phyloP scores from a whole-genome alignment of 73 alveolate species.

The Tetrahymena borealis region DNA sequence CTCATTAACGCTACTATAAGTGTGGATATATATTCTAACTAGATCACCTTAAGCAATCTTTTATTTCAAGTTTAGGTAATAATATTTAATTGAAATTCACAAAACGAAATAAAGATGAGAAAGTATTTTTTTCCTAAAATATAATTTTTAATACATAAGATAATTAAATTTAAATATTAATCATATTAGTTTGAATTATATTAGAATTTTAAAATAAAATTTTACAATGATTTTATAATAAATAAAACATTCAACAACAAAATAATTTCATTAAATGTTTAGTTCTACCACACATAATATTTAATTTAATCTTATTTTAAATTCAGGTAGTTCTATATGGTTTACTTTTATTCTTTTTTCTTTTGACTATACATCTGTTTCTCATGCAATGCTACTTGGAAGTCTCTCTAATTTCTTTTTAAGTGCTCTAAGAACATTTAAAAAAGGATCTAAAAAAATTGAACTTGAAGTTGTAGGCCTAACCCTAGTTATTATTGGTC shows the following conservation, averaged over 20 bases:
- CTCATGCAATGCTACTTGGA: not conserved
- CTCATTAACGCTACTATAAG: not conserved
- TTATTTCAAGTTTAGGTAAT: not conserved
- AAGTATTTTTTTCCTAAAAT: too few relatives aligned
- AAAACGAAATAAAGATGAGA: too few relatives aligned
- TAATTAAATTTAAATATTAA: too few relatives aligned
- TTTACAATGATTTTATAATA: too few relatives aligned
- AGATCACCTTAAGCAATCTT: not conserved
- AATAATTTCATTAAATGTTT: too few relatives aligned
- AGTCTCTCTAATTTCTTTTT: not conserved
- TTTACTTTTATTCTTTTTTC: not conserved
- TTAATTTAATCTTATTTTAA: not conserved
- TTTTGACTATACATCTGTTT: not conserved
- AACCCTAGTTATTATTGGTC: not conserved
- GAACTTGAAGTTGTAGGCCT: not conserved
- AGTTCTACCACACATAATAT: not conserved
- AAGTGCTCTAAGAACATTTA: not conserved
- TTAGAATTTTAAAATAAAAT: too few relatives aligned
- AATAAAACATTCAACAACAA: too few relatives aligned
- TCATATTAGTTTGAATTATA: too few relatives aligned
- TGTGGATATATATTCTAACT: not conserved
- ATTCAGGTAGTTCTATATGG: not conserved
- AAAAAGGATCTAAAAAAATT: not conserved
- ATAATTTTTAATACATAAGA: too few relatives aligned
- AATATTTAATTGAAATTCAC: not conserved